Base-by-base conservation (phyloP, 108 stramenopile species). In the Cylindrotheca closterium region DNA sequence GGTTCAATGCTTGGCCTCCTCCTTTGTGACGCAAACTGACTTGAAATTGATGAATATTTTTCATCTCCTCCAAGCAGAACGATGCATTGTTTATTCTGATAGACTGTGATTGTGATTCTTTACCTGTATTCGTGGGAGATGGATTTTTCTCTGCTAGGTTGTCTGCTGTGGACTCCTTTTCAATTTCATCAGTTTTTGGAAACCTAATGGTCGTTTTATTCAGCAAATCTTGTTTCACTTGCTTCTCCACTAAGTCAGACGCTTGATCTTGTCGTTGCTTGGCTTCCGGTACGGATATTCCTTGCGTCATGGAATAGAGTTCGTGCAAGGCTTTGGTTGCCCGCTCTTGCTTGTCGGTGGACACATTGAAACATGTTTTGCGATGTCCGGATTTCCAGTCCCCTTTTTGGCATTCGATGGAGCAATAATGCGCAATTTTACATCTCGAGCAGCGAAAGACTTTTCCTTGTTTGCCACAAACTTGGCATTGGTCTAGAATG, bases 381-480 rank as follows among this genome's bases (percentile, higher is more conserved):
- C 62, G 60, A 34, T 73, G 64, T 24, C 71, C 58, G 34, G 60
- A 55, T 5, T 71, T 76, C 72, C 75, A 76, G 30, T 80, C 63
- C 26, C 17, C 50, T 32, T 67, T 55, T 51, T 80, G 79, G 49
- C 79, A 80, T 19, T 68, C 51, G 19, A 69, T 56, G 12, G 75
- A 76, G 29, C 79, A 80, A 64, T 80, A 80, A 28, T 60, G 65
- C n/a, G 58, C 58, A 3, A 21, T 46, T 3, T 53, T 47, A 58
- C 79, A 80, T 4, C 25, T 12, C 7, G 73, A 70, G 47, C 78
- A 79, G 10, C 71, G 71, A 5, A 63, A 51, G 1, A 29, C 12
- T 30, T 30, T 46, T 15, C 61, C 23, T 47, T 46, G 5, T 50
- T 51, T 49, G 1, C 23, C 23, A 5, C 61, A 63, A 1, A 30